Evolutionary conservation across 169 alveolate genomes (phyloP).

Genomic region (Cryptosporidium sp.): DNA sequence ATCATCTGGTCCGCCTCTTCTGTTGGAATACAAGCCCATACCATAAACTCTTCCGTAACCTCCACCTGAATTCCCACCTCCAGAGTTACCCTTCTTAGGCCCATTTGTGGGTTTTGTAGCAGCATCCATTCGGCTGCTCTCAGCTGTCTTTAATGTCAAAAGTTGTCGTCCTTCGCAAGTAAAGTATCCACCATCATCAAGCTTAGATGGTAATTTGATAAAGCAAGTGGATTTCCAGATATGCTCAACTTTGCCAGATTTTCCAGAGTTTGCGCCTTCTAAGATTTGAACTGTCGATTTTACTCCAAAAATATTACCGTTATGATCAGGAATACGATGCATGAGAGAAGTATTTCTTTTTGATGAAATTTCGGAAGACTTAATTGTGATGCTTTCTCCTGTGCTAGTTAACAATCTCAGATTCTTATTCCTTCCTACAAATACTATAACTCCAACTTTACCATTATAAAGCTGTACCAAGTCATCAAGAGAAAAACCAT

Average conservation of each 20-base stretch:
- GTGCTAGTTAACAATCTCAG: slow-evolving; percentile 79
- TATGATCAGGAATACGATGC: slow-evolving; percentile 53
- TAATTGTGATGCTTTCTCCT: slow-evolving; percentile 39
- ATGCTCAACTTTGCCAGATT: slow-evolving; percentile 70
- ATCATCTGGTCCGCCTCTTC: slow-evolving; percentile 74
- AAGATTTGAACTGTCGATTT: slow-evolving; percentile 60
- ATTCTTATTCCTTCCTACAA: slow-evolving; percentile 82
- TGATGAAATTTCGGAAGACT: slow-evolving; percentile 71
- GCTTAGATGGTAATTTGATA: slow-evolving; percentile 48
- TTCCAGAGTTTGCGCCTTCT: slow-evolving; percentile 50
- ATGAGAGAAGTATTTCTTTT: slow-evolving; percentile 62
- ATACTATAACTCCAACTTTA: slow-evolving; percentile 85
- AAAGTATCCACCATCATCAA: slow-evolving; percentile 65
- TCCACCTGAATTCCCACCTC: background rate
- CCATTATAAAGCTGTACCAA: slow-evolving; percentile 85
- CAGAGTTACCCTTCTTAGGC: background rate
- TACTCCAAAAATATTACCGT: slow-evolving; percentile 66
- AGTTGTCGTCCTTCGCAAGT: slow-evolving; percentile 59
- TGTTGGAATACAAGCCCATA: slow-evolving; percentile 34
- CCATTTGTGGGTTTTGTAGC: background rate
- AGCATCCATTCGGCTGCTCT: background rate
- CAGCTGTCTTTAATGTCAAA: slow-evolving; percentile 27
- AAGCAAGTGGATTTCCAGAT: slow-evolving; percentile 74
- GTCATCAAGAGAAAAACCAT: slow-evolving; percentile 86
- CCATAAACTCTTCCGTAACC: slow-evolving; percentile 36